Base-by-base conservation (phyloP, 192 early-diverging fungal species). In the Umbelopsis vinacea region DNA sequence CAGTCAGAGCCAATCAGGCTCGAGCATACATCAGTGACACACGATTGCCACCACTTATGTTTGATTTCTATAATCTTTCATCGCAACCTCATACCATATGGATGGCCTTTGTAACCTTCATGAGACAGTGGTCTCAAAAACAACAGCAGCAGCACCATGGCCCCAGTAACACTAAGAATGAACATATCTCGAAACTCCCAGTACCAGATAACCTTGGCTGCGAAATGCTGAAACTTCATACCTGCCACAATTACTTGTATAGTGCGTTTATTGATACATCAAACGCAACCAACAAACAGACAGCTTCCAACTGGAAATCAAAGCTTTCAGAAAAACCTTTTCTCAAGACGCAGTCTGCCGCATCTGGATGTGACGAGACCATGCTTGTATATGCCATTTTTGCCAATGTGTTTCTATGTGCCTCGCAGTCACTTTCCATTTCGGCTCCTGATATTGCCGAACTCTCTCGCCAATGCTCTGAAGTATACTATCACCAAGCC, bases 341-440 rank as follows among this genome's bases (percentile, higher is more conserved):
- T n/a, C 26, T 63, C 57, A 63, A 63, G 33, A 37, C 57, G 5
- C 57, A 63, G 33, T 37, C 57, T 29, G 57, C 57, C 14, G 57
- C 57, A 63, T 63, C 57, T 37, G 57, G 57, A 63, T 63, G 57
- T 26, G 57, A 63, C 33, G 57, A 63, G 33, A 63, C 57, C 19
- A 63, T 63, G 57, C 52, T 71, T 45, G 26, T 46, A 9, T 71
- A 71, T 55, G 53, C 52, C 40, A 54, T 71, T 22, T 71, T 71
- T 53, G 70, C 70, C 4, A n/a, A 54, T 23, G 70, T 71, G 19
- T 71, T 71, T 19, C 17, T 54, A 15, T 57, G 33, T 11, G 47
- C 66, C 23, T 43, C 66, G 37, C 66, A 67, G 24, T 67, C 66
- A 14, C 35, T 60, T 14, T 54, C 70, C 46, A 33, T 55, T 11